phyloP scores from a whole-genome alignment of 78 protist species.

The Pigoraptor vietnamica region DNA sequence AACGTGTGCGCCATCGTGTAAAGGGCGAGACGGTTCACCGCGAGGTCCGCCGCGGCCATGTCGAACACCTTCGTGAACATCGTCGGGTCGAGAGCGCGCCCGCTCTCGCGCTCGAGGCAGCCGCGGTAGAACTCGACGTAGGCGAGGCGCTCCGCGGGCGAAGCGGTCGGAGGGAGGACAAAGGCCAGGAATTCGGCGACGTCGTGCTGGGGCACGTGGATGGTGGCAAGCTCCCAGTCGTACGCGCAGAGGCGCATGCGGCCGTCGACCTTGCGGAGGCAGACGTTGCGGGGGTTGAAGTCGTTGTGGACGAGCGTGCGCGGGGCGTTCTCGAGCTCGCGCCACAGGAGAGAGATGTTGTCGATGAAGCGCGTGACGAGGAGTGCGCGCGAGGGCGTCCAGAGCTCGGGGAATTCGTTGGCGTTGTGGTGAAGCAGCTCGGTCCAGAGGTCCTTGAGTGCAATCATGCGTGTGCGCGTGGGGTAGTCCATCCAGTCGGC shows the following conservation, averaged over 20 bases:
- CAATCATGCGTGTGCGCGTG: background rate
- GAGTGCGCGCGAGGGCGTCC: background rate
- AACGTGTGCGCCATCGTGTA: background rate
- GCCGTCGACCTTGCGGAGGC: background rate
- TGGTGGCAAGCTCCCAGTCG: background rate
- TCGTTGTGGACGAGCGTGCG: background rate
- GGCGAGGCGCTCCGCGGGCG: background rate
- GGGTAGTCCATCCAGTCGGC: conserved; percentile 6
- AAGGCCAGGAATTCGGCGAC: background rate
- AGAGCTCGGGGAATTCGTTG: background rate
- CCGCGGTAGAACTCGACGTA: background rate
- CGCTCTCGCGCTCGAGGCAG: background rate
- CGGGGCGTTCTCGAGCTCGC: background rate
- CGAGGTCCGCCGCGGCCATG: background rate
- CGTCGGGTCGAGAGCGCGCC: background rate
- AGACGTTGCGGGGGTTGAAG: conserved; percentile 1
- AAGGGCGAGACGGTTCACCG: background rate
- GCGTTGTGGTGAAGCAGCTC: background rate
- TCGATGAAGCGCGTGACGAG: background rate
- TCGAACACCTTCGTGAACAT: background rate
- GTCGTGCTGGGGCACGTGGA: conserved; percentile 6
- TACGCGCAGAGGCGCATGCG: background rate
- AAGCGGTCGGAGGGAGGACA: background rate
- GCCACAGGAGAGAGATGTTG: background rate
- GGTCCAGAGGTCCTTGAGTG: background rate